A percentile compares a stretch with the other conserved stretches of the same genome.
Conservation (phyloP, 208 protist genomes). For the Dictyostelium gargantuum region DNA sequence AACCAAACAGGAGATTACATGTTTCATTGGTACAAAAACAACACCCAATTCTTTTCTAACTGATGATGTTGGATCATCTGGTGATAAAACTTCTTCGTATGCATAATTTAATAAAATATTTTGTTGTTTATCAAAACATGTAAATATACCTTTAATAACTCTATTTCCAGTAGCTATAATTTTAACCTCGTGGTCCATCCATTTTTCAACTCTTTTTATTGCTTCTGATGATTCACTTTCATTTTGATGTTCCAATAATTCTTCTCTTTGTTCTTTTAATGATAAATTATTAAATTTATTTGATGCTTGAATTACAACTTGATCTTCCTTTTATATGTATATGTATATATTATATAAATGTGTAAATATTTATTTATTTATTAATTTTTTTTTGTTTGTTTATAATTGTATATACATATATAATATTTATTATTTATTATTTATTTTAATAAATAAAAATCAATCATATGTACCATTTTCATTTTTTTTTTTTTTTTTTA, state of each 20-base stretch:
- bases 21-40: constrained; percentile 21
- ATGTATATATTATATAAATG: too few species aligned
- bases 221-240: neutral
- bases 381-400: too few species aligned
- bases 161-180: neutral
- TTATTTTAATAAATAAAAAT: neutral
- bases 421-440: too few species aligned
- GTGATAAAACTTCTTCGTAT: neutral
- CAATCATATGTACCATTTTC: neutral
- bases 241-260: neutral
- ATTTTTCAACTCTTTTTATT: neutral
- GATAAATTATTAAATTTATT: neutral
- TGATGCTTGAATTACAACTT: neutral
- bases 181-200: neutral
- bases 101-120: constrained; percentile 35
- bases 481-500: neutral
- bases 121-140: constrained; percentile 59
- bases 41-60: constrained; percentile 1
- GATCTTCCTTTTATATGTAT: neutral
- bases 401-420: too few species aligned
- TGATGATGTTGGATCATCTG: neutral
- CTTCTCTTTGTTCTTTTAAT: neutral
- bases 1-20: constrained; percentile 1
- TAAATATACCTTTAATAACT: neutral
- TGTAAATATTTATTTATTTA: too few species aligned